phyloP scores from a whole-genome alignment of 495 filamentous ascomycete species.

The Penicillium simplicissimum region DNA sequence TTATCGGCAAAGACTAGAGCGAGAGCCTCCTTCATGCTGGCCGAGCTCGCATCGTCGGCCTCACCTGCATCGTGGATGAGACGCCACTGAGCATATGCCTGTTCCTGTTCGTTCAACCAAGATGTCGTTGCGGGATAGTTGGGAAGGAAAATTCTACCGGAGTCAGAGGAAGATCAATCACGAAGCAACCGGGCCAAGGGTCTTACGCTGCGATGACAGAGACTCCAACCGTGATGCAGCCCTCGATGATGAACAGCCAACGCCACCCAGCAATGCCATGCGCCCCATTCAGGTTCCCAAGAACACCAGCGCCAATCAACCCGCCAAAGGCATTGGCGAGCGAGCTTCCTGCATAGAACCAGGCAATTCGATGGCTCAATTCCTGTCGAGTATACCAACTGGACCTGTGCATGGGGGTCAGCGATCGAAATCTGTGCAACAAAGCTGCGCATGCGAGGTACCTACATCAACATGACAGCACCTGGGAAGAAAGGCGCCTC shows the following conservation, averaged over 20 bases:
- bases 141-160: conserved; percentile 61
- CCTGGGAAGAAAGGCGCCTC: conserved; percentile 54
- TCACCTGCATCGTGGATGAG: conserved; percentile 76
- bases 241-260: conserved; percentile 82
- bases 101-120: conserved; percentile 70
- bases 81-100: conserved; percentile 67
- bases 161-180: conserved; percentile 29
- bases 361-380: conserved; percentile 50
- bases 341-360: conserved; percentile 62
- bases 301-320: conserved; percentile 57
- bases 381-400: conserved; percentile 56
- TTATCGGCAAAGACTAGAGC: conserved; percentile 33
- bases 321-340: conserved; percentile 67
- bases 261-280: conserved; percentile 63
- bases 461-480: conserved; percentile 40
- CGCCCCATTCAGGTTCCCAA: conserved; percentile 32
- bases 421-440: background rate
- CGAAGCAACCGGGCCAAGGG: background rate
- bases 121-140: conserved; percentile 75
- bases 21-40: conserved; percentile 30
- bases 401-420: conserved; percentile 26
- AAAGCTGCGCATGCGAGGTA: background rate
- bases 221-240: conserved; percentile 41
- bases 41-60: conserved; percentile 53
- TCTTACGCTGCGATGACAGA: conserved; percentile 29